phyloP scores from a whole-genome alignment of 257 asterid species.

The Nicotiana obtusifolia region DNA sequence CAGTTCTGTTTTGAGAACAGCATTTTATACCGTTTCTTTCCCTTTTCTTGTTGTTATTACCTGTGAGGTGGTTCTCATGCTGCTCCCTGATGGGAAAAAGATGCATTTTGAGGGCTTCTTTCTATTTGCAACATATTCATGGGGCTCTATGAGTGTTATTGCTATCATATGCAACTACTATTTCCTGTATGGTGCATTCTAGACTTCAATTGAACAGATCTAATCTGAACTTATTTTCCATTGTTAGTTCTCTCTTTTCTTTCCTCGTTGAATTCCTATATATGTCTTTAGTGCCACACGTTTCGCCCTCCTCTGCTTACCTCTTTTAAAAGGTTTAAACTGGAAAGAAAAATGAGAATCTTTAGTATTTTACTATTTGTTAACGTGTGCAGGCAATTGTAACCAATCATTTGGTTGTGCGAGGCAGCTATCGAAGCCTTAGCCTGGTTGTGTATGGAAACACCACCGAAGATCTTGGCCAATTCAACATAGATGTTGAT shows the following conservation, averaged over 20 bases:
- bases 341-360: neutral
- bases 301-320: neutral
- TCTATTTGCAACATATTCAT: neutral
- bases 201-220: neutral
- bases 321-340: neutral
- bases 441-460: slow-evolving; percentile 96
- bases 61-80: slow-evolving; percentile 5
- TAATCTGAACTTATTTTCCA: neutral
- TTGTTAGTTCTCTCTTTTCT: neutral
- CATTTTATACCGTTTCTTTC: neutral
- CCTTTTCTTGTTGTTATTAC: slow-evolving; percentile 1
- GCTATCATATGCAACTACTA: neutral
- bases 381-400: slow-evolving; percentile 62
- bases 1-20: neutral
- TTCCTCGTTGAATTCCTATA: neutral
- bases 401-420: slow-evolving; percentile 87
- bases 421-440: slow-evolving; percentile 96
- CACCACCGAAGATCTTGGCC: slow-evolving; percentile 93
- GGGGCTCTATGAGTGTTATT: neutral
- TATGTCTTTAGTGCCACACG: neutral
- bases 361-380: neutral
- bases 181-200: neutral
- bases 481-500: slow-evolving; percentile 89
- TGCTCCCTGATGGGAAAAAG: neutral
- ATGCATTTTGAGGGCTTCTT: neutral